Percentiles rank a stretch among this genome's conserved stretches.
Evolutionary conservation across 164 flowering plant species (phyloP).

Genomic region (Protea cynaroides): DNA sequence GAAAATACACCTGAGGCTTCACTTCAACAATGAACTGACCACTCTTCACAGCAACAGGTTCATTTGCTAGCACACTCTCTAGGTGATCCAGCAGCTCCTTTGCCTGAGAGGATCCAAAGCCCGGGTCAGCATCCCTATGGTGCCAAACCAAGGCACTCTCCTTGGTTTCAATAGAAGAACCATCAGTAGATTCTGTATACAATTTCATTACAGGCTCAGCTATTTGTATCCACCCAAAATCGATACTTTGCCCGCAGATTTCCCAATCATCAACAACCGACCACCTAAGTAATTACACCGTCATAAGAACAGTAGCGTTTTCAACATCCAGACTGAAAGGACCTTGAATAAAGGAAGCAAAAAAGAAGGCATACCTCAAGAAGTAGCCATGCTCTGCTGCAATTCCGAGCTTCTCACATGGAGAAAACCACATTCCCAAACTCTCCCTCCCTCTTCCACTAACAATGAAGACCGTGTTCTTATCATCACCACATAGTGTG

Average conservation of each 20-base stretch:
- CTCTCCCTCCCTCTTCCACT: constrained; percentile 72
- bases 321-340: not conserved
- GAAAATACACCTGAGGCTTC: constrained; percentile 54
- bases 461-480: constrained; percentile 60
- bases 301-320: not conserved
- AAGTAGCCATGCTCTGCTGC: constrained; percentile 85
- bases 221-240: constrained; percentile 60
- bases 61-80: constrained; percentile 73
- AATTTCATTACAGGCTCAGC: constrained; percentile 66
- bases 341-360: not conserved
- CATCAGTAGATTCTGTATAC: constrained; percentile 74
- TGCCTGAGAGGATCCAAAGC: constrained; percentile 65
- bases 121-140: constrained; percentile 63
- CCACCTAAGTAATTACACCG: constrained; percentile 31
- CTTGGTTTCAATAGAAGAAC: constrained; percentile 58
- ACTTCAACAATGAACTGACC: constrained; percentile 76
- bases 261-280: constrained; percentile 45
- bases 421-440: constrained; percentile 68
- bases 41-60: constrained; percentile 64
- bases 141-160: constrained; percentile 85
- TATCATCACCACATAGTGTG: constrained; percentile 48
- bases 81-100: constrained; percentile 71
- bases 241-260: constrained; percentile 34
- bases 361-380: constrained; percentile 35
- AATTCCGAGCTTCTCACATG: constrained; percentile 68